Evolutionary conservation across 2,329 filamentous ascomycete genomes (phyloP), one percentile per base, ranked within the genome.

Genomic region (Ascochyta koolunga): DNA sequence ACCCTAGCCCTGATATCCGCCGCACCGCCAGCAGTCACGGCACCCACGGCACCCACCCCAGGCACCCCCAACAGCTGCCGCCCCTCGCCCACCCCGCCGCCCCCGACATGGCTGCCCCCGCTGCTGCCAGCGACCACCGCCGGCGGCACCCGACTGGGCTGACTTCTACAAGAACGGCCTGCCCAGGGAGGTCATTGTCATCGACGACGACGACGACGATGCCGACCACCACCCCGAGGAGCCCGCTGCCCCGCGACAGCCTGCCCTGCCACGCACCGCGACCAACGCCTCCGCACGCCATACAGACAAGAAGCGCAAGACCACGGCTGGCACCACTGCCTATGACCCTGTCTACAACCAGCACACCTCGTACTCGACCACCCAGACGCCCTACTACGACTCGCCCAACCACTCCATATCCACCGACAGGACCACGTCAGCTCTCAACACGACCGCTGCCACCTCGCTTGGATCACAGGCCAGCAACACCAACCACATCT

Each of bases 401-500:
- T 82, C 83, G 13, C 87, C 85, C 48, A 86, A 84, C 44, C 89
- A 89, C 38, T 91, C 90, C 11, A 82, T 87, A 50, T 96, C 91
- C 4, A 95, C 89, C 62, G 91, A 93, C 74, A 86, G 91, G 59
- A 96, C 90, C 13, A 89, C 89, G 27, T 95, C 91, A 15, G 84
- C 85, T 37, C 80, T 93, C 52, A 87, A 93, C 68, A 95, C 91
- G 3, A 97, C 93, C 0, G 93, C 93, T 37, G 88, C 92, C 5
- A 97, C 95, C 0, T 98, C 93, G 13, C 78, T 93, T 5, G 89
- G 87, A 13, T 93, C 90, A 6, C 81, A 83, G 63, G 79, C 79
- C 24, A 84, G 82, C 74, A 84, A 80, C 61, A 82, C 81, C 31
- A 71, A 79, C 31, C 88, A 90, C 68, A 87, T 90, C 44, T 85